Percentiles rank a stretch among this genome's conserved stretches.
Evolutionary conservation across 768 basidiomycete genomes (phyloP).

Genomic region (Pleurotus cornucopiae): DNA sequence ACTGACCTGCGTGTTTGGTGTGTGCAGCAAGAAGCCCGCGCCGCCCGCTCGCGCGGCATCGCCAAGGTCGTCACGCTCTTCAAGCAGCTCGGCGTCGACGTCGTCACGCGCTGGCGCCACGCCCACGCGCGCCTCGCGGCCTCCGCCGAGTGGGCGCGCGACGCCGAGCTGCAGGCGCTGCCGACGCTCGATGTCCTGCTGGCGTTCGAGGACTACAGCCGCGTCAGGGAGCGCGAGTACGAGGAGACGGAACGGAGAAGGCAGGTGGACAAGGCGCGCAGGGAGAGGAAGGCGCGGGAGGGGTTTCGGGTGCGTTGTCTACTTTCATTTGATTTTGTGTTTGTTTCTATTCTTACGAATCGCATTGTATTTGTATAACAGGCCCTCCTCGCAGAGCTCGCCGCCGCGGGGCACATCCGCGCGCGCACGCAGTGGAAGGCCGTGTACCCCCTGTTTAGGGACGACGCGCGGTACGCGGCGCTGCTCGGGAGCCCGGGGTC

Average conservation of each 20-base stretch:
- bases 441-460: constrained; percentile 70
- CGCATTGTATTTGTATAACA: constrained; percentile 22
- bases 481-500: constrained; percentile 93
- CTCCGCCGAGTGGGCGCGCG: constrained; percentile 75
- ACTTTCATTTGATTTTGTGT: neutral
- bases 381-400: constrained; percentile 71
- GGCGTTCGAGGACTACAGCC: constrained; percentile 92
- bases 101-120: constrained; percentile 89
- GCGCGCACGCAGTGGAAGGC: constrained; percentile 91
- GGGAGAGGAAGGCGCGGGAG: constrained; percentile 87
- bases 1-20: too few species aligned
- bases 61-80: constrained; percentile 81
- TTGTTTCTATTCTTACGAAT: neutral
- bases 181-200: constrained; percentile 90
- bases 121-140: constrained; percentile 75
- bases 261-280: constrained; percentile 79
- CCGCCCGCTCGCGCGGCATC: constrained; percentile 73
- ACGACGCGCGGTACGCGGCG: constrained; percentile 79
- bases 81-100: constrained; percentile 84
- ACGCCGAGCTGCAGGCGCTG: constrained; percentile 73
- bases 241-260: constrained; percentile 79
- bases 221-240: constrained; percentile 85
- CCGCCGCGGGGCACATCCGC: constrained; percentile 61
- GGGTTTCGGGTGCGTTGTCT: constrained; percentile 66
- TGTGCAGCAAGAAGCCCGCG: constrained; percentile 70